Evolutionary conservation across 805 yeast genomes (phyloP), one percentile per base, ranked within the genome.

Genomic region (Yamadazyma akitaensis): DNA sequence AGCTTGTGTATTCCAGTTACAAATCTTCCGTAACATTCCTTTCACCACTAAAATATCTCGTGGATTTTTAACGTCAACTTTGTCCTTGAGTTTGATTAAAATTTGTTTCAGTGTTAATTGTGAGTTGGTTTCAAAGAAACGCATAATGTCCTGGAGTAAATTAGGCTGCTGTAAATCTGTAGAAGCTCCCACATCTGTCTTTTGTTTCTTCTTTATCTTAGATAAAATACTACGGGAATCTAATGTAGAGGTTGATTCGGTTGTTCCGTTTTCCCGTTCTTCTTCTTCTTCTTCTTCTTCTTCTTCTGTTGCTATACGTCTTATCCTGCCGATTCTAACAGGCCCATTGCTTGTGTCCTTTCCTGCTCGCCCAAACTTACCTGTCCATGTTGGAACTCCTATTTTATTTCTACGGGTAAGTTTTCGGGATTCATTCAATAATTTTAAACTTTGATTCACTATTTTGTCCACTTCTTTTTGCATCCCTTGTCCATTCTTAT

Each of bases 361-460:
- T 1, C 96, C 97, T 0, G 96, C 96, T 16, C 68, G 63, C 0
- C 99, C 99, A 71, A 84, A 88, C 54, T 79, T 80, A 0, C 99
- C 99, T 0, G 99, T 92, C 95, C 97, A 94, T 0, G 99, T 92
- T 0, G 97, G 98, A 0, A 85, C 82, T 4, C 96, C 96, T 26
- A 91, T 72, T 21, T 56, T 61, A 41, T 59, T 68, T 44, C 61
- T 63, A 17, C 75, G 54, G 1, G 90, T 73, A 18, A 67, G 60
- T 40, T 67, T 72, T 35, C 90, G 65, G 0, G 96, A 88, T 49
- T 78, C 77, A 44, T 78, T 72, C 46, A 87, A 62, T 0, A 83
- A 84, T 16, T 67, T 68, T 0, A 82, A 70, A 0, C 85, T 85
- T 14, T 73, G 69, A 51, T 65, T 63, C 37, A 83, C 79, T 59